Base-by-base conservation (phyloP, 2,329 filamentous ascomycete species). In the Fusarium proliferatum region DNA sequence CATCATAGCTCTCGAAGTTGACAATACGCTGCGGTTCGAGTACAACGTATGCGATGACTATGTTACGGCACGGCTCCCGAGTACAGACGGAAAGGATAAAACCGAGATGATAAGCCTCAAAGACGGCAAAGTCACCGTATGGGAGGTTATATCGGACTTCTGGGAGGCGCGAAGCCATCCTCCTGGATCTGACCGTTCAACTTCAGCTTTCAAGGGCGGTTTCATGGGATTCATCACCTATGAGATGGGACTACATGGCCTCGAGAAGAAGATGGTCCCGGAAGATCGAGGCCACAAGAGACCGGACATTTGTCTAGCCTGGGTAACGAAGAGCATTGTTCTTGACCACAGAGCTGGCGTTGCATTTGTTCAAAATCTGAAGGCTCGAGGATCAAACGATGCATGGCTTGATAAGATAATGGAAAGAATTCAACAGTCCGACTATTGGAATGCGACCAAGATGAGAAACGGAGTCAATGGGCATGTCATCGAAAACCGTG, bases 161-260 rank as follows among this genome's bases (percentile, higher is more conserved):
- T 80, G 82, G 76, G 76, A 81, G 45, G 72, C 69, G 9, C 72
- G 83, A 41, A 79, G 63, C 15, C 63, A 76, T 9, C 73, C 76
- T 9, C 74, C 77, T n/a, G 67, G 67, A 21, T 67, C 67, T 23
- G 49, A 51, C 17, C 56, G 66, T 16, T 70, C 74, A 23, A 42
- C 33, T 6, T 76, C 75, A 1, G 88, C 93, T 0, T 97, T 97
- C 79, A 90, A 93, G 82, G 95, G 94, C 58, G 95, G 95, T 0
- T 91, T 97, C 67, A 90, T 97, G 83, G 95, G 95, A 0, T 97
- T 92, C 77, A 88, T 94, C 57, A 94, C 93, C 0, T 97, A 97
- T 69, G 95, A 97, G 80, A 90, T 95, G 79, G 94, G 94, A 0
- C 84, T 97, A 2, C 76, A 80, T 34, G 79, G 79, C 0, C 69